Evolutionary conservation across 208 protist genomes (phyloP).

Genomic region (Trypanosoma mega): DNA sequence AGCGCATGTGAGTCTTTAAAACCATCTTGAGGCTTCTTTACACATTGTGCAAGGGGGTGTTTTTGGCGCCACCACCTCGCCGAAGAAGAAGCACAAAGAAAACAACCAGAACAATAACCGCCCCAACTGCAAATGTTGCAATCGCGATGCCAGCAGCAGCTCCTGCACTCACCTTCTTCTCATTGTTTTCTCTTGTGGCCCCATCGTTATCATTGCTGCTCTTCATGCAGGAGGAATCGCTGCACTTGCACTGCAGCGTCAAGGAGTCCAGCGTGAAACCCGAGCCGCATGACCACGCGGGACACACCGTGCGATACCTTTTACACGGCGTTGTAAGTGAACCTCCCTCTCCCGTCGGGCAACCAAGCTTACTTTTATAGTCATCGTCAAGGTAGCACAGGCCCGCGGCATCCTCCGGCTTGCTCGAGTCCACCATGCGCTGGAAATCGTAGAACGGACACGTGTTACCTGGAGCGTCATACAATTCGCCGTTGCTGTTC

Average conservation of each 20-base stretch:
- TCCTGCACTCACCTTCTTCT: too few relatives aligned
- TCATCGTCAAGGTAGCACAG: conserved; percentile 59
- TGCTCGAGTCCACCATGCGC: conserved; percentile 45
- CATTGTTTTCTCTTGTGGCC: too few relatives aligned
- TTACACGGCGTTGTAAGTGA: conserved; percentile 26
- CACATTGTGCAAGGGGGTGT: too few relatives aligned
- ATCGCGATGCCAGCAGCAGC: too few relatives aligned
- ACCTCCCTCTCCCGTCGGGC: conserved; percentile 26
- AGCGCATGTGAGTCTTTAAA: too few relatives aligned
- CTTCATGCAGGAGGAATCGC: conserved; percentile 2
- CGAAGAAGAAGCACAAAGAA: too few relatives aligned
- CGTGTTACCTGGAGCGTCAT: conserved; percentile 40
- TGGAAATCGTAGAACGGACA: conserved; percentile 62
- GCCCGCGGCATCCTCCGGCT: conserved; percentile 41
- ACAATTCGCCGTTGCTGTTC: conserved; percentile 28
- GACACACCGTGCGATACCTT: conserved; percentile 43
- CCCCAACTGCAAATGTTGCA: too few relatives aligned
- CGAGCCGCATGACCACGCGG: conserved; percentile 34
- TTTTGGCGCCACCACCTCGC: too few relatives aligned
- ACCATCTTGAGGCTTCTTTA: too few relatives aligned
- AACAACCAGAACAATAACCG: too few relatives aligned
- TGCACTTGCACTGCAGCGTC: conserved; percentile 13
- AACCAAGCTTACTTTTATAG: conserved; percentile 37
- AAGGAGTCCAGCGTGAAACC: conserved; percentile 29
- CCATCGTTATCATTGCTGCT: too few relatives aligned